These are phyloP conservation scores for Exophiala viscosa DNA, from an alignment of 2,329 filamentous ascomycete genomes.

Conservation along the genomic window DNA sequence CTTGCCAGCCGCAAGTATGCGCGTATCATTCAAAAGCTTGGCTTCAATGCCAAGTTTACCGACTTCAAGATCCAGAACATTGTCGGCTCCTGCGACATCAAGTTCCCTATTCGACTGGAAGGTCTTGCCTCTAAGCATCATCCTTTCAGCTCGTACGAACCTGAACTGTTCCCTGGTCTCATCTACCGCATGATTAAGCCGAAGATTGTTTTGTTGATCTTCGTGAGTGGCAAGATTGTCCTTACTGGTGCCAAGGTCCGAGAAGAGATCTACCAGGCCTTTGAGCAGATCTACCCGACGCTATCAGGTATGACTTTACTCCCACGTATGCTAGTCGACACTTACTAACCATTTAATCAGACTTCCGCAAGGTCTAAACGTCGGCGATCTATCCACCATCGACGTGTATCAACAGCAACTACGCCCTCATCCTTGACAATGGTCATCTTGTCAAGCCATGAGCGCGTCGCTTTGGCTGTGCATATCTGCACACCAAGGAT, in stretches of 20 bases:
- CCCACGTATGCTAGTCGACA: slow-evolving; percentile 6
- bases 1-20: slow-evolving; percentile 96
- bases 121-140: slow-evolving; percentile 95
- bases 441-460: slow-evolving; percentile 14
- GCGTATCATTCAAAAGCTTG: slow-evolving; percentile 98
- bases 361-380: slow-evolving; percentile 60
- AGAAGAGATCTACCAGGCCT: slow-evolving; percentile 96
- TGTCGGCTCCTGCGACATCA: slow-evolving; percentile 97
- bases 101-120: slow-evolving; percentile 96
- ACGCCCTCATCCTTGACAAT: slow-evolving; percentile 6
- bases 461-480: slow-evolving; percentile 6
- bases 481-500: slow-evolving; percentile 3
- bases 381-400: slow-evolving; percentile 12
- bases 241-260: slow-evolving; percentile 95
- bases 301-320: slow-evolving; percentile 64
- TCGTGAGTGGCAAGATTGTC: slow-evolving; percentile 97
- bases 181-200: slow-evolving; percentile 99
- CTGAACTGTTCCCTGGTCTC: slow-evolving; percentile 95
- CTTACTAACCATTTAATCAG: slow-evolving; percentile 37
- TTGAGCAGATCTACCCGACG: slow-evolving; percentile 96
- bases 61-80: slow-evolving; percentile 99
- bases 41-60: slow-evolving; percentile 98
- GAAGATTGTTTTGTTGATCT: slow-evolving; percentile 96
- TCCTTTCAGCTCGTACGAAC: slow-evolving; percentile 99
- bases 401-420: slow-evolving; percentile 23